Base-by-base conservation (phyloP, 768 basidiomycete genomes). In the Tulasnella sp. region DNA sequence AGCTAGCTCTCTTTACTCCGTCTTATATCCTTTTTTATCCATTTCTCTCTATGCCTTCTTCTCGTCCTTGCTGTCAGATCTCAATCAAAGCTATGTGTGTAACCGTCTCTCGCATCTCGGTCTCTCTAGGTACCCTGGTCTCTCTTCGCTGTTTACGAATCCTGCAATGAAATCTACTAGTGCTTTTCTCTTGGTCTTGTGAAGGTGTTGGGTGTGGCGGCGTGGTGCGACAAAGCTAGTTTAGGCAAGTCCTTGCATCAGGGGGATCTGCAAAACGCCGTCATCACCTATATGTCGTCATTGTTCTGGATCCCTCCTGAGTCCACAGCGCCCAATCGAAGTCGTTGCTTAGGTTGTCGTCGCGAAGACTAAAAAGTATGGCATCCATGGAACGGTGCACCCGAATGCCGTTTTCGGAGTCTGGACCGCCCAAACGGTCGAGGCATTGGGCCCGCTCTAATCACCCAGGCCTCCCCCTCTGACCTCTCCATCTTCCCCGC, bases 111-210 rank as follows among this genome's bases (percentile, higher is more conserved):
- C 27, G 9, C 14, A 5, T 68, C 62, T 27, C 34, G 62, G 62
- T 68, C 62, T n/a, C n/a, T 68, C 62, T 68, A 68, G 62, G 62
- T 68, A 68, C n/a, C 62, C 8, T n/a, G 62, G 62, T 68, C 62
- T 34, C 16, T 27, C 10, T 0, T 68, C 62, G 27, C 62, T 68
- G 62, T 44, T 68, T 68, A 68, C 62, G 62, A 68, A 44, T 14
- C 16, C 4, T 44, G 42, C 42, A 44, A 44, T 44, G 42, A 44
- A 44, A 44, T 44, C 42, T 44, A 44, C 42, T 44, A 44, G 42
- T 14, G 42, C 14, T 16, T 44, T 44, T 44, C 10, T 44, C 42
- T 44, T 44, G 2, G 42, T 16, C 14, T 7, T 44, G 42, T 12
- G 42, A 16, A 14, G 10, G 42, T 12, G 42, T 44, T 44, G 2